Percentiles rank a stretch among this genome's conserved stretches.
Evolutionary conservation across 2,329 filamentous ascomycete genomes (phyloP).

Genomic region (Cercospora zeina): DNA sequence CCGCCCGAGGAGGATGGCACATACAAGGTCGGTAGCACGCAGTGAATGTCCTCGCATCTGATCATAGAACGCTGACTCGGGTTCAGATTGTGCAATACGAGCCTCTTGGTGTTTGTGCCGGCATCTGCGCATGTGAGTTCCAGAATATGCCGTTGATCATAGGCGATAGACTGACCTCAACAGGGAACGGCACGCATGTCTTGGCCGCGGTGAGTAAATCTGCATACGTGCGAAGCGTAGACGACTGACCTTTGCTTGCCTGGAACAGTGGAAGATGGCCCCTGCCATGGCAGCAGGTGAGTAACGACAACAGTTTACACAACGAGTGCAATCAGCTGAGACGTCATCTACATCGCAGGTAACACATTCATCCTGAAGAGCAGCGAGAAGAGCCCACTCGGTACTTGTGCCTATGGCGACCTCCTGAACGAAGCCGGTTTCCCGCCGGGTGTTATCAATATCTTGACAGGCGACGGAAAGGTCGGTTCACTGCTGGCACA

Average conservation of each 20-base stretch:
- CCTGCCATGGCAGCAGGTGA: constrained; percentile 55
- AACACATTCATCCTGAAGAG: constrained; percentile 63
- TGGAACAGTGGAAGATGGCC: constrained; percentile 54
- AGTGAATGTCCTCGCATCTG: neutral
- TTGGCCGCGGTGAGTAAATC: constrained; percentile 37
- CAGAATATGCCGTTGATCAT: neutral
- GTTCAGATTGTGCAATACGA: constrained; percentile 42
- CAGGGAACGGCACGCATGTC: constrained; percentile 3
- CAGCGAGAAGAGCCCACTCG: constrained; percentile 63
- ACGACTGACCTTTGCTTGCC: neutral
- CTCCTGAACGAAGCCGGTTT: constrained; percentile 52
- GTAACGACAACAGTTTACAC: neutral
- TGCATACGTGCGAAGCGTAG: no score
- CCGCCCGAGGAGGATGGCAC: constrained; percentile 31
- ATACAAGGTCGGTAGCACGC: neutral
- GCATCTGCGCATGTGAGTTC: constrained; percentile 43
- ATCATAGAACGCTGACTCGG: neutral
- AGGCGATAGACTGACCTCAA: neutral
- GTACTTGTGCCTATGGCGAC: constrained; percentile 45
- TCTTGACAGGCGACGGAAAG: constrained; percentile 47
- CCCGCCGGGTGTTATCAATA: constrained; percentile 48
- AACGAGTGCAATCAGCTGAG: neutral
- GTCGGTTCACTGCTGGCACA: constrained; percentile 44
- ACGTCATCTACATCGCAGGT: constrained; percentile 42
- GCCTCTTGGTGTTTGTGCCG: constrained; percentile 46